Base-by-base conservation (phyloP, 305 asterid genomes). In the Coffea humblotiana region DNA sequence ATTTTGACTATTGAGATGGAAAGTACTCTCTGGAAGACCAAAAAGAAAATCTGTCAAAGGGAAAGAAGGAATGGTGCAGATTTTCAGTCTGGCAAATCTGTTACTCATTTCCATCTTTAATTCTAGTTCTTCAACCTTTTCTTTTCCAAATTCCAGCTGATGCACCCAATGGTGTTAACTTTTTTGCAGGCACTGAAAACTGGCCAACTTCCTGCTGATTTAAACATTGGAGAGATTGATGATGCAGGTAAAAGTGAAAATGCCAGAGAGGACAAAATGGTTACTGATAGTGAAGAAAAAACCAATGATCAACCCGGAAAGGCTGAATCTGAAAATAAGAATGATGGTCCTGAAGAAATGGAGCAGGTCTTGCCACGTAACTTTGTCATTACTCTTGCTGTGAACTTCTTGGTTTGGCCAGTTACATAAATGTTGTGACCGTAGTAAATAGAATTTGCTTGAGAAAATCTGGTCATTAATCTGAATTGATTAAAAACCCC, bases 161-260 rank as follows among this genome's bases (percentile, higher is more conserved):
- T 63, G 79, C 61, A 79, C 43, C 79, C 12, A 47, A 60, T 66
- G 64, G 9, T 78, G 21, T 58, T 74, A 58, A 72, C 43, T 81
- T 61, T 79, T 74, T 11, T 87, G 82, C 88, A 96, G 99, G 99
- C 97, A 72, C 90, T 96, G 71, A 94, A 90, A 82, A 90, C 97
- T 60, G 99, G 99, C 83, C 99, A 89, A 84, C 92, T 94, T 89
- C 99, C 99, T 64, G 92, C 94, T 73, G 99, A 92, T 85, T 69
- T 95, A 54, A 87, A 76, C 84, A 85, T 90, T 78, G 88, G 74
- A 70, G 90, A 86, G 64, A 73, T 71, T 63, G 92, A 84, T 64
- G 76, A 6, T 82, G 80, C 81, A 3, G 79, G 91, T 79, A 75
- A 78, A 71, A 85, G 85, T 60, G 93, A 80, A 71, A 82, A 76